phyloP scores from a whole-genome alignment of 2,329 filamentous ascomycete genomes.

The Aureobasidium sp. region DNA sequence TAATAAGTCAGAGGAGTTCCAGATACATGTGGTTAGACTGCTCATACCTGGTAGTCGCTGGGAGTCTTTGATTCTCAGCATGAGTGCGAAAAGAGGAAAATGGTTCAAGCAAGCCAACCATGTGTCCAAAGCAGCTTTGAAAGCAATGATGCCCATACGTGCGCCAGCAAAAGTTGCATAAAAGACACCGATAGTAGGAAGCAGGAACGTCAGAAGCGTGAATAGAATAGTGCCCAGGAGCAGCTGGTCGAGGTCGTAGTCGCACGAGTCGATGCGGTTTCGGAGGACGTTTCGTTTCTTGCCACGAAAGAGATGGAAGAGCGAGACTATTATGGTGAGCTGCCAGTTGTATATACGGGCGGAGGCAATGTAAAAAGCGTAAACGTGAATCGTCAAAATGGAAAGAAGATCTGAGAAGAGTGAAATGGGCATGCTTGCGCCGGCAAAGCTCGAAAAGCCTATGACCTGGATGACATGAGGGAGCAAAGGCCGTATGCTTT shows the following conservation, averaged over 20 bases:
- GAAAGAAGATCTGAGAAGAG: slow-evolving; percentile 91
- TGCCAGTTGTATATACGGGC: slow-evolving; percentile 99
- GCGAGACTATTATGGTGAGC: slow-evolving; percentile 85
- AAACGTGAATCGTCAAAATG: slow-evolving; percentile 87
- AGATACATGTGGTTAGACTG: background rate
- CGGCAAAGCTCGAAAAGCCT: slow-evolving; percentile 88
- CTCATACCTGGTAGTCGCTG: slow-evolving; percentile 67
- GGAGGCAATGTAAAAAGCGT: slow-evolving; percentile 94
- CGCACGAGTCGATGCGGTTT: slow-evolving; percentile 96
- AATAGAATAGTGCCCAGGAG: slow-evolving; percentile 95
- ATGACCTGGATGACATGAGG: slow-evolving; percentile 85
- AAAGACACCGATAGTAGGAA: slow-evolving; percentile 92
- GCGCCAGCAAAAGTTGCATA: slow-evolving; percentile 94
- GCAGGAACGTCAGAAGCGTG: slow-evolving; percentile 84
- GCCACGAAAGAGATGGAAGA: slow-evolving; percentile 97
- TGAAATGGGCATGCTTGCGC: slow-evolving; percentile 93
- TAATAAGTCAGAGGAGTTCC: background rate
- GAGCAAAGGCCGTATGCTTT: slow-evolving; percentile 67
- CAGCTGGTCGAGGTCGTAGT: slow-evolving; percentile 95
- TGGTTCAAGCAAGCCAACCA: slow-evolving; percentile 90
- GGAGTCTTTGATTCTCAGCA: slow-evolving; percentile 92
- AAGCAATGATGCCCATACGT: slow-evolving; percentile 85
- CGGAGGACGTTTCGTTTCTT: slow-evolving; percentile 97
- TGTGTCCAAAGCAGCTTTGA: slow-evolving; percentile 88
- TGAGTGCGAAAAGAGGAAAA: slow-evolving; percentile 92